Conservation (phyloP, 2,329 filamentous ascomycete species). For the Zarea fungicola region DNA sequence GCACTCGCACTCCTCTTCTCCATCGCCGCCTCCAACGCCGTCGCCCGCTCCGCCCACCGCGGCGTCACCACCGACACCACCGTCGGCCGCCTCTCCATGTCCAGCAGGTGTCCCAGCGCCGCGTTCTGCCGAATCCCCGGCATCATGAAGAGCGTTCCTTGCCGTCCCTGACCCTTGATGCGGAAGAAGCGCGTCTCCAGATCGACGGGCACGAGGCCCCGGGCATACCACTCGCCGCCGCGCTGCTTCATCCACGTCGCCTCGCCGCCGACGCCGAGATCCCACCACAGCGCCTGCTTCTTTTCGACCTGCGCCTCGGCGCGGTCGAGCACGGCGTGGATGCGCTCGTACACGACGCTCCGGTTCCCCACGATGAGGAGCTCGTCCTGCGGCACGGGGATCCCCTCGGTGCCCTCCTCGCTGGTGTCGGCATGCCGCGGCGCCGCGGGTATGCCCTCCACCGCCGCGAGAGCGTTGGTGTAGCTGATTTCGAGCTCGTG, state of each 20-base stretch:
- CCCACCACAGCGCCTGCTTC: conserved; percentile 28
- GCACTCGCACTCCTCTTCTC: conserved; percentile 18
- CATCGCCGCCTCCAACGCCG: conserved; percentile 24
- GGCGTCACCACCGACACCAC: conserved; percentile 27
- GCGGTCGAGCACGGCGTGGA: conserved; percentile 44
- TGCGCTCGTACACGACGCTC: conserved; percentile 42
- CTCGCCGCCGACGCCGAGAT: conserved; percentile 38
- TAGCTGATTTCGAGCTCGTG: conserved; percentile 53
- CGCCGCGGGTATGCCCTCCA: conserved; percentile 45
- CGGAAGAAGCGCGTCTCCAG: conserved; percentile 49
- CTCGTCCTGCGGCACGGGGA: conserved; percentile 49
- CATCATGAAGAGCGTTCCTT: conserved; percentile 47
- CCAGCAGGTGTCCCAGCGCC: conserved; percentile 36
- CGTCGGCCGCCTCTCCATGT: conserved; percentile 40
- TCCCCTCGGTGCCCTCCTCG: conserved; percentile 29
- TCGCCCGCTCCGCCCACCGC: conserved; percentile 28
- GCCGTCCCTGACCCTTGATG: conserved; percentile 35
- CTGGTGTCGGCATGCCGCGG: conserved; percentile 48
- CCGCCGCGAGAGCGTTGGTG: conserved; percentile 44
- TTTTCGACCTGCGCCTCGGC: conserved; percentile 37
- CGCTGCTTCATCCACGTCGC: conserved; percentile 26
- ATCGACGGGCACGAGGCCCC: conserved; percentile 45
- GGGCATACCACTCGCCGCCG: conserved; percentile 27
- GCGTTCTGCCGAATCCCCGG: conserved; percentile 46
- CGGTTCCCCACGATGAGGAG: conserved; percentile 52